Base-by-base conservation (phyloP, 1,284 basidiomycete species). In the Trichosporon coremiiforme region DNA sequence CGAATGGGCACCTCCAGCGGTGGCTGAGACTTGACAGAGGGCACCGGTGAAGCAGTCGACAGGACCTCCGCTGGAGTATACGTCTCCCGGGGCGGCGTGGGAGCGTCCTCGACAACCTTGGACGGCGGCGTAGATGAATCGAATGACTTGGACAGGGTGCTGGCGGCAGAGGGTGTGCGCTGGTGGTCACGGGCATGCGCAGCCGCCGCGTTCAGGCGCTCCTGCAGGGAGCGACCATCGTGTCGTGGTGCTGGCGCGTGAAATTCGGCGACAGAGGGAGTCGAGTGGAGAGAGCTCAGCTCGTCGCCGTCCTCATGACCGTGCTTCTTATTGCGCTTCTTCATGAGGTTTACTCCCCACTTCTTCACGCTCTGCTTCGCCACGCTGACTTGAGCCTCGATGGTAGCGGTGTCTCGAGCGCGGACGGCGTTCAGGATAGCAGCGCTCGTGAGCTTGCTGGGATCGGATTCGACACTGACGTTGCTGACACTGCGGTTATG, bases 281-380 rank as follows among this genome's bases (percentile, higher is more conserved):
- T 4, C 9, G 29, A 20, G 60, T 29, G 15, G 50, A 20, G 29
- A 0, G 75, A 69, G 29, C 74, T 69, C 47, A 65, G 60, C 13
- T 71, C 66, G 15, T 67, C 71, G 10, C 70, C 73, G 10, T 67
- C 68, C 4, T 73, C 74, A 7, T 70, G 67, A 10, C 29, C 15
- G 10, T 41, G 12, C 15, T 66, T 62, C n/a, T 67, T 53, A 5
- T 67, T 63, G 22, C 67, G 73, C 66, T 84, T 83, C 7, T 82
- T 82, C 5, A 82, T 79, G 77, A 83, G 94, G 73, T 89, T 92
- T 20, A 89, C 89, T 22, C 93, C 90, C 92, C 93, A 95, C 80
- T 94, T 94, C 68, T 90, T 89, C 85, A 95, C 89, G 13, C 90
- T 87, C 79, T 95, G 93, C 80, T 90, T 91, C 4, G 93, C 93